These are phyloP conservation scores for Chenopodium berlandieri DNA, from an alignment of 148 eudicot species.

Conservation along the genomic window DNA sequence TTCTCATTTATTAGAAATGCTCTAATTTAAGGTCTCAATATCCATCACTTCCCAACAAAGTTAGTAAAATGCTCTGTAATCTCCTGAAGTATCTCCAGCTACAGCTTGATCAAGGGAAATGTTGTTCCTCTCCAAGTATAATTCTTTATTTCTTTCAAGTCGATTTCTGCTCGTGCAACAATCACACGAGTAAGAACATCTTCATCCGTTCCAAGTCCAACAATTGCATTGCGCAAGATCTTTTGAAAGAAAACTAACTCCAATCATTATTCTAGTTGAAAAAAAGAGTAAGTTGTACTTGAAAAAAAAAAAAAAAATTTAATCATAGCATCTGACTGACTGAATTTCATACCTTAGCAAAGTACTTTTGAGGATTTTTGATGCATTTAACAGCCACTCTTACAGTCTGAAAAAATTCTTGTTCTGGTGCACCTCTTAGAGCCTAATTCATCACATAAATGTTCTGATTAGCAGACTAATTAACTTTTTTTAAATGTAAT, in stretches of 20 bases:
- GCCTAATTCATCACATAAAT: conserved; percentile 26
- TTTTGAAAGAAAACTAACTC: conserved; percentile 1
- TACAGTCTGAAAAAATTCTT: conserved; percentile 42
- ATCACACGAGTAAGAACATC: conserved; percentile 48
- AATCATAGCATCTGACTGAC: not conserved
- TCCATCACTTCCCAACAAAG: conserved; percentile 42
- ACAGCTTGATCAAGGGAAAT: conserved; percentile 38
- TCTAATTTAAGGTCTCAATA: not conserved
- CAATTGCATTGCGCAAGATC: conserved; percentile 37
- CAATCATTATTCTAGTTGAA: not conserved
- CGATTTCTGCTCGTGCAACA: conserved; percentile 50
- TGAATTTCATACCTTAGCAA: conserved; percentile 37
- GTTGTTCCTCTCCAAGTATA: conserved; percentile 32
- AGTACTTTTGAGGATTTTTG: conserved; percentile 45
- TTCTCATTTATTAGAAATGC: not conserved
- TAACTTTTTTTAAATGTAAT: not conserved
- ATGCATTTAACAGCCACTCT: conserved; percentile 47
- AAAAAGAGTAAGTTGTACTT: too few species aligned
- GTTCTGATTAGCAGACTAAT: not conserved
- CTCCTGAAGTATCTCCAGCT: conserved; percentile 45
- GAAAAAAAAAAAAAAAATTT: too few species aligned
- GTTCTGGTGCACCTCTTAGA: conserved; percentile 31
- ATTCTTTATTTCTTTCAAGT: conserved; percentile 44
- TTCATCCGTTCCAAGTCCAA: conserved; percentile 49
- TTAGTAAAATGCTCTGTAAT: conserved; percentile 35